Percentiles rank a stretch among this genome's conserved stretches.
These are phyloP conservation scores for Cercophora samala DNA, from an alignment of 495 filamentous ascomycete genomes.

Conservation along the genomic window DNA sequence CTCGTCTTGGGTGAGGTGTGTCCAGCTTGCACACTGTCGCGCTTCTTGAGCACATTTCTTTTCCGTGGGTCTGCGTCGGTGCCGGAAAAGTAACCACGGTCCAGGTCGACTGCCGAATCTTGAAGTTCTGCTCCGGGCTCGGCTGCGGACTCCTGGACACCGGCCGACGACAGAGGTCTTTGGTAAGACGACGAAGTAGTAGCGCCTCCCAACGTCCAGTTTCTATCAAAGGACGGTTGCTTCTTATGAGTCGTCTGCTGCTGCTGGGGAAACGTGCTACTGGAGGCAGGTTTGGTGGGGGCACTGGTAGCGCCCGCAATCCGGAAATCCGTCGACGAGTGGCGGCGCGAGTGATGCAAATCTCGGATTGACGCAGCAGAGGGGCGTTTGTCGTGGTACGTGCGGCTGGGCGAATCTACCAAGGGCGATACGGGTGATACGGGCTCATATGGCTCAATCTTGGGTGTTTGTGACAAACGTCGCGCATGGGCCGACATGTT, in stretches of 20 bases:
- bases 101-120: conserved; percentile 58
- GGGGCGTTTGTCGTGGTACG: conserved; percentile 50
- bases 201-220: conserved; percentile 75
- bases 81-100: conserved; percentile 92
- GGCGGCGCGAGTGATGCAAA: conserved; percentile 78
- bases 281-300: conserved; percentile 34
- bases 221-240: conserved; percentile 81
- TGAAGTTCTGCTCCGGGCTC: conserved; percentile 35
- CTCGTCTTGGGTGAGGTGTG: conserved; percentile 54
- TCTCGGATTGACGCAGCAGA: conserved; percentile 85
- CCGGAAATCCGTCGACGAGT: conserved; percentile 79
- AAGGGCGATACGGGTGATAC: conserved; percentile 45
- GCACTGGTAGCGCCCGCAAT: conserved; percentile 32
- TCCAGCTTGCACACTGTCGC: conserved; percentile 55
- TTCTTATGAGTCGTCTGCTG: conserved; percentile 60
- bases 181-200: conserved; percentile 33
- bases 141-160: conserved; percentile 38
- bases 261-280: conserved; percentile 37
- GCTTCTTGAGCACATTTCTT: conserved; percentile 79
- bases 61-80: conserved; percentile 73
- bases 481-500: conserved; percentile 42
- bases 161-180: conserved; percentile 43
- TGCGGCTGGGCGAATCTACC: conserved; percentile 55
- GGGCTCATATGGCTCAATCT: conserved; percentile 37
- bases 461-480: conserved; percentile 45